Conservation (phyloP, 2,329 filamentous ascomycete species). For the Juglanconis oblonga region DNA sequence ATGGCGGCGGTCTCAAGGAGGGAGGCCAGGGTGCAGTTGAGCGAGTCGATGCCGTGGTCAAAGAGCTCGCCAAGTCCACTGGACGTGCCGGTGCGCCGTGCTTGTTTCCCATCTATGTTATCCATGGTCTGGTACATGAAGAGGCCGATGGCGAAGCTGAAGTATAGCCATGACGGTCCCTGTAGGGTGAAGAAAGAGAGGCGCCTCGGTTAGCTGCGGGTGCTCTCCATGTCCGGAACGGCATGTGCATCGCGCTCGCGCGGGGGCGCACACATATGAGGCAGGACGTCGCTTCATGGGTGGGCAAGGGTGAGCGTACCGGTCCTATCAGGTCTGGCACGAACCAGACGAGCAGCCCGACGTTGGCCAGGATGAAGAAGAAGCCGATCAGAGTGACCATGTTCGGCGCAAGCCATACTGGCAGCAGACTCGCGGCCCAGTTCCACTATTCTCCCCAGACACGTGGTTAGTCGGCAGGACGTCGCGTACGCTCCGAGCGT, state of each 20-base stretch:
- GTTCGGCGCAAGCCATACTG: slow-evolving; percentile 95
- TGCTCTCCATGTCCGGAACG: slow-evolving; percentile 14
- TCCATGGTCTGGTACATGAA: slow-evolving; percentile 99
- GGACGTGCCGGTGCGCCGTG: slow-evolving; percentile 88
- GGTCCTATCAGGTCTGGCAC: slow-evolving; percentile 91
- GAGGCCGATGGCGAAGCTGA: slow-evolving; percentile 89
- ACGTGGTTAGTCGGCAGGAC: slow-evolving; percentile 16
- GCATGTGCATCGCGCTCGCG: neutral
- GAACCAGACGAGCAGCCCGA: slow-evolving; percentile 69
- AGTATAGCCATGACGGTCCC: slow-evolving; percentile 90
- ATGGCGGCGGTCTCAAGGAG: slow-evolving; percentile 90
- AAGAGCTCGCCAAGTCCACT: slow-evolving; percentile 95
- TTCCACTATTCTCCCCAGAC: slow-evolving; percentile 71
- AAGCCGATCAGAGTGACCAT: slow-evolving; percentile 96
- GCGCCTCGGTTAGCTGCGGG: slow-evolving; percentile 13
- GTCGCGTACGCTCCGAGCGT: slow-evolving; percentile 1
- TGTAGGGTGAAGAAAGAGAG: slow-evolving; percentile 32
- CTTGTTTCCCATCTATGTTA: slow-evolving; percentile 98
- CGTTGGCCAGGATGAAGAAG: slow-evolving; percentile 86
- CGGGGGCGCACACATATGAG: slow-evolving; percentile 1
- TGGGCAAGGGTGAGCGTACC: slow-evolving; percentile 47
- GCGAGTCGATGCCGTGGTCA: slow-evolving; percentile 96
- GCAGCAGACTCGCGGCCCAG: slow-evolving; percentile 85
- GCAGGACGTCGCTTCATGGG: neutral
- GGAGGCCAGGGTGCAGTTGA: slow-evolving; percentile 94